These are phyloP conservation scores for Cardamine occulta DNA, from an alignment of 345 rosid species.

Conservation along the genomic window DNA sequence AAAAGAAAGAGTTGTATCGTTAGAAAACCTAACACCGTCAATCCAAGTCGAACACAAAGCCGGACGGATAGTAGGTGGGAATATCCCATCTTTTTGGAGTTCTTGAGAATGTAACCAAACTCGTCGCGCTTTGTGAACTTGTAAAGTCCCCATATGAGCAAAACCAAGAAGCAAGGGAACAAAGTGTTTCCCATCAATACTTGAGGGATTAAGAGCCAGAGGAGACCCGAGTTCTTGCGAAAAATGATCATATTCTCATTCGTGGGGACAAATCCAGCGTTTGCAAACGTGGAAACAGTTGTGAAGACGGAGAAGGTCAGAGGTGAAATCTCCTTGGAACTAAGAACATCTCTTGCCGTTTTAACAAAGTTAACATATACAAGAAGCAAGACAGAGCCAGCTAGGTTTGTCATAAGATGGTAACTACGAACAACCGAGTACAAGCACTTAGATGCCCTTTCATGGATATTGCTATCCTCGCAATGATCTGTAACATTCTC, in stretches of 20 bases:
- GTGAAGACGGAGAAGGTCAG: conserved; percentile 63
- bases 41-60: conserved; percentile 40
- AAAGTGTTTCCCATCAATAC: conserved; percentile 62
- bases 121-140: conserved; percentile 48
- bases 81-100: conserved; percentile 47
- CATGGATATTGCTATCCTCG: neutral
- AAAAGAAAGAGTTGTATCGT: conserved; percentile 48
- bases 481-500: neutral
- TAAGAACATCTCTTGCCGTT: conserved; percentile 48
- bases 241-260: conserved; percentile 77
- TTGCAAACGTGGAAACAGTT: conserved; percentile 57
- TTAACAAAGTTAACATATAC: conserved; percentile 46
- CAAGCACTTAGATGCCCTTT: conserved; percentile 44
- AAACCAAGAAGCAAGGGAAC: conserved; percentile 51
- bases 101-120: conserved; percentile 48
- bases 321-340: conserved; percentile 42
- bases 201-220: conserved; percentile 59
- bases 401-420: conserved; percentile 42
- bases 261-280: conserved; percentile 71
- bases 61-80: conserved; percentile 49
- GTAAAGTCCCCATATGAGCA: conserved; percentile 46
- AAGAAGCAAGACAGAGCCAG: conserved; percentile 48
- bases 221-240: conserved; percentile 56
- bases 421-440: conserved; percentile 53
- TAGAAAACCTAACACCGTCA: conserved; percentile 54